Evolutionary conservation across 305 asterid species (phyloP).

Genomic region (Rubia tinctorum): DNA sequence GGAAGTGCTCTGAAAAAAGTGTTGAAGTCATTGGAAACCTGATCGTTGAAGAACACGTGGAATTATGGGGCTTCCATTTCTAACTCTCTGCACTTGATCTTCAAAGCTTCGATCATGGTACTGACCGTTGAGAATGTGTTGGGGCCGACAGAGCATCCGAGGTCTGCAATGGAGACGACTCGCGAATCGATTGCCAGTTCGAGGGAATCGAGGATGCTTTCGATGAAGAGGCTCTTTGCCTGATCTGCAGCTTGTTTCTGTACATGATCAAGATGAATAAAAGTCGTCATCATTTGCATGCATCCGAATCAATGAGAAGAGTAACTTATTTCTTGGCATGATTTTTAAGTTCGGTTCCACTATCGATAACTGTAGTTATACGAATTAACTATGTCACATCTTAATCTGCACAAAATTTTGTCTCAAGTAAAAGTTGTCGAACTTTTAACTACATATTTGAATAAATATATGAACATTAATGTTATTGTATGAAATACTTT

Average conservation of each 20-base stretch:
- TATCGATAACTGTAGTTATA: too few relatives aligned
- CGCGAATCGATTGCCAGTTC: background rate
- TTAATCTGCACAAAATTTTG: too few relatives aligned
- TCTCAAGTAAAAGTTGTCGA: too few relatives aligned
- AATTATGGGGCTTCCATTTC: background rate
- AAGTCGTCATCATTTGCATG: too few relatives aligned
- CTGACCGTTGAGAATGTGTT: background rate
- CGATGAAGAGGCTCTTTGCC: background rate
- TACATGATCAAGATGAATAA: too few relatives aligned
- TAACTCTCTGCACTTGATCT: background rate
- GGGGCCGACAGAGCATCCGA: conserved; percentile 2
- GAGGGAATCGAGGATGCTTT: background rate
- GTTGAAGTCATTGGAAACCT: conserved; percentile 1
- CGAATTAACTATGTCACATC: too few relatives aligned
- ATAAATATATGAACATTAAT: too few relatives aligned
- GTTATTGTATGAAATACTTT: too few relatives aligned
- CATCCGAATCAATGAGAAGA: too few relatives aligned
- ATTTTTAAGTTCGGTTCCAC: too few relatives aligned
- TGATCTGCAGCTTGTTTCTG: background rate
- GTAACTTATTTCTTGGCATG: too few relatives aligned
- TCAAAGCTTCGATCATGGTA: background rate
- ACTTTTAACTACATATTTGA: too few relatives aligned
- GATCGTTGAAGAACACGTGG: background rate
- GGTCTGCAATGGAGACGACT: background rate
- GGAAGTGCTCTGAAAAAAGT: background rate